These are phyloP conservation scores for Sclerospora graminicola DNA, from an alignment of 352 stramenopile species.

Conservation along the genomic window DNA sequence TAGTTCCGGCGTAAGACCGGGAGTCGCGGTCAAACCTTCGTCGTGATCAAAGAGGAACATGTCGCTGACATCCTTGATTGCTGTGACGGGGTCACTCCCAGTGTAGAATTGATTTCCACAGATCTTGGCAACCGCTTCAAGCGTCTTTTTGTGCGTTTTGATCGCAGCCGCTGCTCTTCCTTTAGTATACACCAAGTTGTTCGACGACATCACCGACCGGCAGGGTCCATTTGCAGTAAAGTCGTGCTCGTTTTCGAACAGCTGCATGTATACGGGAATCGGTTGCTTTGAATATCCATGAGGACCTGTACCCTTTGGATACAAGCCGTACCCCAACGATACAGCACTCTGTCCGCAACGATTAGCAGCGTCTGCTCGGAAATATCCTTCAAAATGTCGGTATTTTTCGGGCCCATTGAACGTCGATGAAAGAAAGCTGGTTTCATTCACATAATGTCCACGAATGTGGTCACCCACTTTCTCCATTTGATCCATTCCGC, in stretches of 20 bases:
- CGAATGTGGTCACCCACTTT: slow-evolving; percentile 48
- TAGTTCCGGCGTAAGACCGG: slow-evolving; percentile 37
- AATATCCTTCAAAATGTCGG: slow-evolving; percentile 62
- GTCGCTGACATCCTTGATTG: slow-evolving; percentile 66
- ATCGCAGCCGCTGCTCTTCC: slow-evolving; percentile 31
- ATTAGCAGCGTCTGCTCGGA: slow-evolving; percentile 55
- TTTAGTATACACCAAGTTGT: slow-evolving; percentile 36
- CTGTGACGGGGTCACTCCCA: slow-evolving; percentile 30
- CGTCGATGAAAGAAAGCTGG: slow-evolving; percentile 48
- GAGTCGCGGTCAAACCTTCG: slow-evolving; percentile 34
- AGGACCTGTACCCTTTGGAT: slow-evolving; percentile 52
- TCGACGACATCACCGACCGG: slow-evolving; percentile 42
- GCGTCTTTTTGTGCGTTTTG: slow-evolving; percentile 26
- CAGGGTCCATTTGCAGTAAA: slow-evolving; percentile 65
- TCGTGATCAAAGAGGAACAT: slow-evolving; percentile 69
- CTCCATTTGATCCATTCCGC: slow-evolving; percentile 64
- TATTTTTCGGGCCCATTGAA: slow-evolving; percentile 49
- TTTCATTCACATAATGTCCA: slow-evolving; percentile 56
- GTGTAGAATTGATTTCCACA: slow-evolving; percentile 46
- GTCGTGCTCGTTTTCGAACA: slow-evolving; percentile 70
- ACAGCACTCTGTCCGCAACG: slow-evolving; percentile 63
- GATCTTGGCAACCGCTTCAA: slow-evolving; percentile 25
- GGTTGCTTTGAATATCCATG: slow-evolving; percentile 48
- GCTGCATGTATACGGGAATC: slow-evolving; percentile 70
- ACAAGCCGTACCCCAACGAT: slow-evolving; percentile 58